These are phyloP conservation scores for Termitomyces sp. DNA, from an alignment of 768 basidiomycete species.

Conservation along the genomic window DNA sequence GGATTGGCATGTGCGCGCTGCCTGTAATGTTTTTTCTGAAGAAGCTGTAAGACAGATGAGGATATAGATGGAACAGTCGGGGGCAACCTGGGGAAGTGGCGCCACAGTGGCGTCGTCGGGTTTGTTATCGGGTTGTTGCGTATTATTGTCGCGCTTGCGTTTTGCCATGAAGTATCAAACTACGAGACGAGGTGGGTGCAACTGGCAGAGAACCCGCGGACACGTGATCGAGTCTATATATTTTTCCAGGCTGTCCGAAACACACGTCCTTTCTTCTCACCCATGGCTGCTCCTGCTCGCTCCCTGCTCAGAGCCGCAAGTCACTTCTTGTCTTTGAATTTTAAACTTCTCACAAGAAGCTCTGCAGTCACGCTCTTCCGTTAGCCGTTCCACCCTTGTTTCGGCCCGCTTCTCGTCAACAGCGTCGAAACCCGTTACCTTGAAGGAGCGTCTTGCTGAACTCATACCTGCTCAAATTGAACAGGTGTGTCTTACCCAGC, in stretches of 20 bases:
- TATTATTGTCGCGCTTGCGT: conserved; percentile 25
- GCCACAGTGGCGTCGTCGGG: conserved; percentile 8
- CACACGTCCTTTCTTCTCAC: conserved; percentile 9
- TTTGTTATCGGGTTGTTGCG: conserved; percentile 10
- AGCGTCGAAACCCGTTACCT: conserved; percentile 58
- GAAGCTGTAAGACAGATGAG: background rate
- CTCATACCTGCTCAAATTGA: conserved; percentile 87
- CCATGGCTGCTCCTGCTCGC: conserved; percentile 39
- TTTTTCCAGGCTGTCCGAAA: conserved; percentile 4
- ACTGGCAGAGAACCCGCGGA: conserved; percentile 14
- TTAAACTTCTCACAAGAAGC: conserved; percentile 2
- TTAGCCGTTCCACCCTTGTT: conserved; percentile 36
- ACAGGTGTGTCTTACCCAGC: conserved; percentile 37
- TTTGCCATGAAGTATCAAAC: conserved; percentile 21
- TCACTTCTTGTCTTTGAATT: conserved; percentile 8
- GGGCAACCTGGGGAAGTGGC: conserved; percentile 46
- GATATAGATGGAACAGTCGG: background rate
- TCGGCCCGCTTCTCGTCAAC: conserved; percentile 63
- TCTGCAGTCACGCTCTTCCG: conserved; percentile 43
- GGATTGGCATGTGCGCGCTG: conserved; percentile 85
- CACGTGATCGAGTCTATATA: conserved; percentile 19
- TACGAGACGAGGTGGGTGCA: background rate
- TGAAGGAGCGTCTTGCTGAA: conserved; percentile 91
- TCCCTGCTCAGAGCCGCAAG: conserved; percentile 34
- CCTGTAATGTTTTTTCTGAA: conserved; percentile 77